Evolutionary conservation across 352 stramenopile genomes (phyloP), one percentile per base, ranked within the genome.

Genomic region (Albugo laibachii): DNA sequence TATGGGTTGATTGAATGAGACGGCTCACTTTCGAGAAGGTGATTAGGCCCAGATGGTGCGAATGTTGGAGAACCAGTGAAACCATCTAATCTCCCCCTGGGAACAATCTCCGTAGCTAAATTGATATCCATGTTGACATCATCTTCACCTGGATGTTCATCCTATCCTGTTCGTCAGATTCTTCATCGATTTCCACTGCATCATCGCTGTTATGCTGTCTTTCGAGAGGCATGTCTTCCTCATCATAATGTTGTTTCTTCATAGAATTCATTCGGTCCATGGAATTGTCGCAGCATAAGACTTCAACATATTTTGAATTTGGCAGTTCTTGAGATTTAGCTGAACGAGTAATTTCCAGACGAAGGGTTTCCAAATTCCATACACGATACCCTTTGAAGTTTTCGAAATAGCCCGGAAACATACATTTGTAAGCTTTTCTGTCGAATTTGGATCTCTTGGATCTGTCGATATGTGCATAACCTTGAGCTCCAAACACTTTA

Each of bases 371-470:
- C 13, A 52, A 3, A 43, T 55, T 43, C n/a, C 24, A 52, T 3
- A 55, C 37, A 36, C 48, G 35, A 47, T 61, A 61, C 18, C 41
- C 54, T 34, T 62, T 59, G 2, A 40, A 34, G 27, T n/a, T 15
- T 15, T 50, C 53, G 15, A 48, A 40, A 39, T 64, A 59, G 15
- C 53, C 59, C 27, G 62, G 12, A 27, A 60, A 56, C 0, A 52
- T 52, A 35, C 37, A 62, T n/a, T 62, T 47, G 45, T 53, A 60
- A 13, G 42, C 47, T 24, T 61, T 55, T 6, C 42, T 27, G 21
- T 59, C 46, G 5, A 55, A 18, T 39, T 62, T 65, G n/a, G 14
- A 35, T 18, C 48, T 45, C 39, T 52, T 52, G 15, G 27, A 34
- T 10, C 50, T 38, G 24, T 27, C 13, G 43, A 61, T 46, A 38